phyloP scores from a whole-genome alignment of 2,329 filamentous ascomycete species.

The Phyllosticta citriasiana region DNA sequence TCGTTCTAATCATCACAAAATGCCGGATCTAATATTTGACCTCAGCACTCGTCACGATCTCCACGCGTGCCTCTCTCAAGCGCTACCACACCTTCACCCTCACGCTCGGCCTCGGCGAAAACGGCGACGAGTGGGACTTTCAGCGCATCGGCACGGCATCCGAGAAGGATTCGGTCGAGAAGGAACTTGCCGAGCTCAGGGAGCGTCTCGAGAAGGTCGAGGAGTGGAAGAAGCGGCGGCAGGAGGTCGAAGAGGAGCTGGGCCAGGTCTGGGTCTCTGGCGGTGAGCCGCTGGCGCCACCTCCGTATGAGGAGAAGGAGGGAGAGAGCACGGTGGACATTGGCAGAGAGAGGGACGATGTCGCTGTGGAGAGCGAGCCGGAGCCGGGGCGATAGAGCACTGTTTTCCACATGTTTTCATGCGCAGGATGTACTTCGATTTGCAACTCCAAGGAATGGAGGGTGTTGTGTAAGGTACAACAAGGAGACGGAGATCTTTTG shows the following conservation, averaged over 20 bases:
- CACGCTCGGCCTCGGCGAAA: conserved; percentile 67
- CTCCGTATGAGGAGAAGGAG: conserved; percentile 19
- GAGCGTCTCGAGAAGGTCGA: conserved; percentile 74
- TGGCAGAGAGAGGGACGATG: conserved; percentile 5
- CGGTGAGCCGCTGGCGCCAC: conserved; percentile 26
- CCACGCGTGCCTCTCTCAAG: conserved; percentile 85
- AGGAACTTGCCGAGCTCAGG: conserved; percentile 74
- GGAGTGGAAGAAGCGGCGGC: conserved; percentile 66
- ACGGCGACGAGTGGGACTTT: conserved; percentile 83
- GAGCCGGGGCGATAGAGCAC: neutral
- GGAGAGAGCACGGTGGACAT: neutral
- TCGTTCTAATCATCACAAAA: neutral
- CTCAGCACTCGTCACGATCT: conserved; percentile 82
- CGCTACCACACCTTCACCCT: conserved; percentile 93
- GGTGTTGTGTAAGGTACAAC: neutral
- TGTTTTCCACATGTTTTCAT: neutral
- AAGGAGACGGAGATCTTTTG: neutral
- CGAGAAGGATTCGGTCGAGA: conserved; percentile 88
- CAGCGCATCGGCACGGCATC: conserved; percentile 87
- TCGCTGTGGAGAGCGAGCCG: neutral
- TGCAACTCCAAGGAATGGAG: neutral
- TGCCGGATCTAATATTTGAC: neutral
- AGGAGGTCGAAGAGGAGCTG: conserved; percentile 77
- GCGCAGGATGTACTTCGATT: neutral
- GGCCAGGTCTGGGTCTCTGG: conserved; percentile 50